phyloP scores from a whole-genome alignment of 192 early-diverging fungal genomes.

The Thamnidium elegans region DNA sequence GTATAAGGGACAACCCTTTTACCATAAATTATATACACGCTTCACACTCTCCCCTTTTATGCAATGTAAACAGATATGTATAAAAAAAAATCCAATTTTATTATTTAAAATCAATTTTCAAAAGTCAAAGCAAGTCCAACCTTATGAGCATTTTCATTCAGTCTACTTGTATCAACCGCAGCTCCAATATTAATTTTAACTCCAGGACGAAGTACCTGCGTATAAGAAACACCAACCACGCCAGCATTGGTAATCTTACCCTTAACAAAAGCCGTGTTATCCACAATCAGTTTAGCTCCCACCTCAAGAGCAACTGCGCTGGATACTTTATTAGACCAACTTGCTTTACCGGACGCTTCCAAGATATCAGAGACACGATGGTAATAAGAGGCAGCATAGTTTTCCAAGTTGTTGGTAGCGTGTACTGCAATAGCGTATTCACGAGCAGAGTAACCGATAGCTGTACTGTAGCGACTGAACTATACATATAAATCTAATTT shows the following conservation, averaged over 20 bases:
- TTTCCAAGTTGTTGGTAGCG: conserved; percentile 85
- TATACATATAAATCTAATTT: conserved; percentile 5
- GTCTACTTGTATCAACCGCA: conserved; percentile 89
- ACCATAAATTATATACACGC: too few species aligned
- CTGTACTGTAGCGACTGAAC: conserved; percentile 81
- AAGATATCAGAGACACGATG: conserved; percentile 88
- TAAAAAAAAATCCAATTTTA: too few species aligned
- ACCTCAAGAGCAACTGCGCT: conserved; percentile 86
- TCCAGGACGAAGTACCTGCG: conserved; percentile 88
- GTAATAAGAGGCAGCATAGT: conserved; percentile 93
- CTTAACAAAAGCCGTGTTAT: conserved; percentile 88
- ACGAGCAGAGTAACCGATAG: conserved; percentile 79
- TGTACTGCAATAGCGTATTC: conserved; percentile 90
- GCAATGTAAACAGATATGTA: too few species aligned
- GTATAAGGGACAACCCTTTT: too few species aligned
- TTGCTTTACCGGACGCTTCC: conserved; percentile 93
- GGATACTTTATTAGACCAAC: conserved; percentile 75
- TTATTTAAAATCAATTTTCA: conserved; percentile 67
- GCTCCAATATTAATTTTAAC: conserved; percentile 94
- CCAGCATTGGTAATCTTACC: conserved; percentile 83
- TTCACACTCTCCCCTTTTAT: too few species aligned
- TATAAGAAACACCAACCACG: conserved; percentile 87
- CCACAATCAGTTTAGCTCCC: conserved; percentile 91
- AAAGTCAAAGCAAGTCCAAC: conserved; percentile 89
- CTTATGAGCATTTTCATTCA: conserved; percentile 94